Percentiles rank a stretch among this genome's conserved stretches.
These are phyloP conservation scores for Besnoitia besnoiti DNA, from an alignment of 169 alveolate genomes.

Conservation along the genomic window DNA sequence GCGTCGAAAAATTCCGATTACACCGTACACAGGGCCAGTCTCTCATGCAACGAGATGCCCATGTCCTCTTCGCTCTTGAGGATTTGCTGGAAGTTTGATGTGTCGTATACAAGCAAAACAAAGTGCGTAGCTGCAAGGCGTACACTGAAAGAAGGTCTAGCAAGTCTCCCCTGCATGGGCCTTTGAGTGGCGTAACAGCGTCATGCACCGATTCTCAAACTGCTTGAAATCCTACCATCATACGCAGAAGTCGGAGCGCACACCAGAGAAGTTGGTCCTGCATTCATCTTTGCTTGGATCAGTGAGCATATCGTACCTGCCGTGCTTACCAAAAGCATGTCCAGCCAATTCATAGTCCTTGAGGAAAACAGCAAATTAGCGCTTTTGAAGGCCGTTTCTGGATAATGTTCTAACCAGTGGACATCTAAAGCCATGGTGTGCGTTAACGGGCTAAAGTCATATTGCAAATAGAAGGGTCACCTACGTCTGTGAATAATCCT, in stretches of 20 bases:
- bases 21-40: slow-evolving; percentile 47
- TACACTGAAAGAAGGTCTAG: slow-evolving; percentile 29
- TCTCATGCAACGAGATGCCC: slow-evolving; percentile 24
- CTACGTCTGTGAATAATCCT: slow-evolving; percentile 25
- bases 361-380: too few relatives aligned
- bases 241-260: slow-evolving; percentile 21
- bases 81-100: neutral
- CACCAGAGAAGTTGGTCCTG: neutral
- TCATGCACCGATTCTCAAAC: neutral
- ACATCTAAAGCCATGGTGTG: neutral
- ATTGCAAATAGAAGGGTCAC: neutral
- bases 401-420: slow-evolving; percentile 5
- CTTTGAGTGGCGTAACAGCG: neutral
- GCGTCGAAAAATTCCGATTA: neutral
- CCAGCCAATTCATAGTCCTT: slow-evolving; percentile 27
- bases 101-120: neutral
- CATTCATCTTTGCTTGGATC: neutral
- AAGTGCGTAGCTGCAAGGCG: neutral
- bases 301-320: neutral
- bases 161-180: slow-evolving; percentile 20
- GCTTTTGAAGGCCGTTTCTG: neutral
- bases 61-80: neutral
- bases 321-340: neutral
- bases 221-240: neutral
- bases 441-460: neutral